These are phyloP conservation scores for Ogataea dorogensis DNA, from an alignment of 805 yeast species.

Conservation along the genomic window DNA sequence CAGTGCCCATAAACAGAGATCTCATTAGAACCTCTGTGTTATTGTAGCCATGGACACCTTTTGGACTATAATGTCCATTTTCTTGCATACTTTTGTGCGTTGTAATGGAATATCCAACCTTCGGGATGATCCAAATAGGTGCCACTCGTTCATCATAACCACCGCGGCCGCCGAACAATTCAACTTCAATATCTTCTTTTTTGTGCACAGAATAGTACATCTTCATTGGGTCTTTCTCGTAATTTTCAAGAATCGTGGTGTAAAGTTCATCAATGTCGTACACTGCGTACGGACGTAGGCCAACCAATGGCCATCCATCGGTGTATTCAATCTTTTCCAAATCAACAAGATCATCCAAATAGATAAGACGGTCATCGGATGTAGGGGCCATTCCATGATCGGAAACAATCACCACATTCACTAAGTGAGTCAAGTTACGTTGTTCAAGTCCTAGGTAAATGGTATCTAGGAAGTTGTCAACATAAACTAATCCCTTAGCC, in stretches of 20 bases:
- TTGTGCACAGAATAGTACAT: slow-evolving; percentile 46
- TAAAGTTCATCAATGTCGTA: slow-evolving; percentile 44
- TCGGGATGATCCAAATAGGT: slow-evolving; percentile 82
- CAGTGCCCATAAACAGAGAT: slow-evolving; percentile 74
- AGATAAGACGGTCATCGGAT: slow-evolving; percentile 61
- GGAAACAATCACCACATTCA: slow-evolving; percentile 75
- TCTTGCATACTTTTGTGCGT: slow-evolving; percentile 56
- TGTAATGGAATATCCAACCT: slow-evolving; percentile 73
- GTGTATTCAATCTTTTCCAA: slow-evolving; percentile 52
- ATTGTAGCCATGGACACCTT: slow-evolving; percentile 85
- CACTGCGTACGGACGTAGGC: slow-evolving; percentile 56
- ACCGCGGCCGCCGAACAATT: slow-evolving; percentile 55
- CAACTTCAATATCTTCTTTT: slow-evolving; percentile 52
- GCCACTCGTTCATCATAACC: slow-evolving; percentile 64
- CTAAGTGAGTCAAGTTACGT: slow-evolving; percentile 61
- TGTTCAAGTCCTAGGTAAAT: slow-evolving; percentile 45
- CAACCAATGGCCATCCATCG: slow-evolving; percentile 88
- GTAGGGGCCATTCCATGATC: slow-evolving; percentile 97
- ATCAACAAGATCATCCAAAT: slow-evolving; percentile 70
- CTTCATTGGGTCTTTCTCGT: slow-evolving; percentile 29
- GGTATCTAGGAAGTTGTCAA: slow-evolving; percentile 61
- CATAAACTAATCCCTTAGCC: slow-evolving; percentile 51
- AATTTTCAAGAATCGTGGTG: slow-evolving; percentile 38
- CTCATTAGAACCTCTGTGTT: slow-evolving; percentile 78
- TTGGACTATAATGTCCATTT: slow-evolving; percentile 52